These are phyloP conservation scores for Microbotryomycetes sp. DNA, from an alignment of 1,284 basidiomycete species.

Conservation along the genomic window DNA sequence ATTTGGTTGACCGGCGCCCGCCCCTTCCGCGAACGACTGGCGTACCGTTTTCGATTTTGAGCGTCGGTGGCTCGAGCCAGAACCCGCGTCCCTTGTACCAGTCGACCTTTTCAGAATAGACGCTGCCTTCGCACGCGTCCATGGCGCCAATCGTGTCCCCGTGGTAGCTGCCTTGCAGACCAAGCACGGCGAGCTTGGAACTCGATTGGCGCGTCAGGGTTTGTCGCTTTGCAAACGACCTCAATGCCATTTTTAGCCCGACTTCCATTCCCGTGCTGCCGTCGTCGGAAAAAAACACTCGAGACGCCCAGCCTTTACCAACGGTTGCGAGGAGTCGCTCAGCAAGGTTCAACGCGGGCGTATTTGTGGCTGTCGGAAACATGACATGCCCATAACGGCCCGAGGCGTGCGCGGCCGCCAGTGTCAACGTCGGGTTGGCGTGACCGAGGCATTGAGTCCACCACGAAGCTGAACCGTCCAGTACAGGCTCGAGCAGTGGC, in stretches of 20 bases:
- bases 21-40: slow-evolving; percentile 43
- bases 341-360: slow-evolving; percentile 71
- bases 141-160: slow-evolving; percentile 97
- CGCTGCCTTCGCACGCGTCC: slow-evolving; percentile 82
- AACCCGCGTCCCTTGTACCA: slow-evolving; percentile 90
- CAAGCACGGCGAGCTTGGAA: slow-evolving; percentile 61
- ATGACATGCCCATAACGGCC: slow-evolving; percentile 96
- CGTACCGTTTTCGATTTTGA: slow-evolving; percentile 59
- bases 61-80: slow-evolving; percentile 85
- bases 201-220: slow-evolving; percentile 32
- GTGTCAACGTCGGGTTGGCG: slow-evolving; percentile 62
- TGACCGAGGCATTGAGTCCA: slow-evolving; percentile 96
- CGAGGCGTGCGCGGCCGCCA: slow-evolving; percentile 80
- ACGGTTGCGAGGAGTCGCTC: slow-evolving; percentile 62
- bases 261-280: slow-evolving; percentile 95
- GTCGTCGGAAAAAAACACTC: slow-evolving; percentile 90
- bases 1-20: slow-evolving; percentile 30
- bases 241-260: slow-evolving; percentile 89
- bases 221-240: slow-evolving; percentile 57
- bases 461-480: slow-evolving; percentile 94
- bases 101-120: slow-evolving; percentile 76
- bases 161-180: slow-evolving; percentile 89
- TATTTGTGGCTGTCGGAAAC: slow-evolving; percentile 81
- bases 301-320: slow-evolving; percentile 78
- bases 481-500: slow-evolving; percentile 57